Percentiles rank a stretch among this genome's conserved stretches.
Evolutionary conservation across 2,329 filamentous ascomycete genomes (phyloP).

Genomic region (Fusarium agapanthi): DNA sequence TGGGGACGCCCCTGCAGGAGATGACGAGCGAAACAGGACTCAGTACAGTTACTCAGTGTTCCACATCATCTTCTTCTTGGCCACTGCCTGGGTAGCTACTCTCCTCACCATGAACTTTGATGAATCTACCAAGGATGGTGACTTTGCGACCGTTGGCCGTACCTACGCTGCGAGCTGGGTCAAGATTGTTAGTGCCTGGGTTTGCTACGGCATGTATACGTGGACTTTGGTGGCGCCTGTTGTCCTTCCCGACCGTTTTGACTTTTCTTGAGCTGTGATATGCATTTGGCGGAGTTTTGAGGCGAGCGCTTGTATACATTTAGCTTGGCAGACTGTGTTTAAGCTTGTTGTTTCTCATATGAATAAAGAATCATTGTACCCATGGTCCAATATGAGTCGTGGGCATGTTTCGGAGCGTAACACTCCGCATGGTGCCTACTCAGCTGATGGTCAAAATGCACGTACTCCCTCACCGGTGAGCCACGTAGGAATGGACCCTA

Average conservation of each 20-base stretch:
- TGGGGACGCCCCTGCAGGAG: slow-evolving; percentile 70
- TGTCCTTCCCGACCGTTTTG: slow-evolving; percentile 86
- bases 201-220: slow-evolving; percentile 91
- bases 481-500: slow-evolving; percentile 9
- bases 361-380: slow-evolving; percentile 8
- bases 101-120: slow-evolving; percentile 81
- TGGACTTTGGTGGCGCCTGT: slow-evolving; percentile 94
- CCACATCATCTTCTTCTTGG: slow-evolving; percentile 97
- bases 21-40: slow-evolving; percentile 88
- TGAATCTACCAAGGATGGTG: slow-evolving; percentile 67
- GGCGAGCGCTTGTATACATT: slow-evolving; percentile 25
- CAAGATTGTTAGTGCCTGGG: slow-evolving; percentile 97
- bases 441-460: slow-evolving; percentile 10
- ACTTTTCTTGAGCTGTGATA: slow-evolving; percentile 53
- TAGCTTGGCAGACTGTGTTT: slow-evolving; percentile 7
- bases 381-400: neutral
- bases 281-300: slow-evolving; percentile 26
- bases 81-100: slow-evolving; percentile 94
- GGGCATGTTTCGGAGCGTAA: neutral
- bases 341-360: neutral
- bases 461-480: slow-evolving; percentile 14
- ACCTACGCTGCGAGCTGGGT: slow-evolving; percentile 99
- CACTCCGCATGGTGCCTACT: neutral
- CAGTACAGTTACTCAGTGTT: slow-evolving; percentile 98
- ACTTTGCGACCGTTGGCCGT: slow-evolving; percentile 91